Percentiles rank a stretch among this genome's conserved stretches.
phyloP scores from a whole-genome alignment of 2,329 filamentous ascomycete genomes.

The Onygena corvina region DNA sequence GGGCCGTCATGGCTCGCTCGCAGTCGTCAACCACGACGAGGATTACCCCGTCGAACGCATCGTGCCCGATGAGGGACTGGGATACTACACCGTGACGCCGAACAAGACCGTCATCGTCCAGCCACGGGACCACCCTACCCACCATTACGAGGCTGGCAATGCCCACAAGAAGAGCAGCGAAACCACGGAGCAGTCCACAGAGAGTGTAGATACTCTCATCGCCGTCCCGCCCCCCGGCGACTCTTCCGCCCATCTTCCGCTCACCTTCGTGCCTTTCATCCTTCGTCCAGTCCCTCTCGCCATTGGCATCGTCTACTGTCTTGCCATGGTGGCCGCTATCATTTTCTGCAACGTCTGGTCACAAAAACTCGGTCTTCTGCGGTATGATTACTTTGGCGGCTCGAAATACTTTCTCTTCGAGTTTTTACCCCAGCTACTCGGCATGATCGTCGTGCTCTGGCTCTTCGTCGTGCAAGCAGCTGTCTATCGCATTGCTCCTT shows the following conservation, averaged over 20 bases:
- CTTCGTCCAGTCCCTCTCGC: slow-evolving; percentile 56
- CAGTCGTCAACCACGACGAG: slow-evolving; percentile 19
- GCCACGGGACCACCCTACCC: neutral
- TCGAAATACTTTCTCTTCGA: slow-evolving; percentile 74
- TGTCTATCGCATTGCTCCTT: slow-evolving; percentile 65
- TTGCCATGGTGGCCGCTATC: slow-evolving; percentile 60
- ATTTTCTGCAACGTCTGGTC: slow-evolving; percentile 63
- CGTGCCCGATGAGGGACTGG: slow-evolving; percentile 37
- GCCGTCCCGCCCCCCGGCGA: slow-evolving; percentile 36
- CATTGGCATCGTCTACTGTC: slow-evolving; percentile 47
- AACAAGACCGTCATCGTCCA: neutral
- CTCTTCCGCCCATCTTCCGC: slow-evolving; percentile 37
- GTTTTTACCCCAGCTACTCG: slow-evolving; percentile 69
- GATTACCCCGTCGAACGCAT: slow-evolving; percentile 43
- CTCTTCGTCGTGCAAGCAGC: slow-evolving; percentile 62
- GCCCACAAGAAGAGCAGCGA: neutral
- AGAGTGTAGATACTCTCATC: slow-evolving; percentile 36
- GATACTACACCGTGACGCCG: slow-evolving; percentile 29
- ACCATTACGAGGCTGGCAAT: neutral
- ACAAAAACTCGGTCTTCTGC: slow-evolving; percentile 51
- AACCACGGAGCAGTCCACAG: slow-evolving; percentile 10
- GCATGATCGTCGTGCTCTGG: slow-evolving; percentile 60
- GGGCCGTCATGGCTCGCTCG: slow-evolving; percentile 39
- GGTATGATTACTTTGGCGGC: slow-evolving; percentile 58
- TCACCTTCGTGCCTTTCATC: slow-evolving; percentile 60